Conservation (phyloP, 129 eudicot species). For the Helianthus annuus region DNA sequence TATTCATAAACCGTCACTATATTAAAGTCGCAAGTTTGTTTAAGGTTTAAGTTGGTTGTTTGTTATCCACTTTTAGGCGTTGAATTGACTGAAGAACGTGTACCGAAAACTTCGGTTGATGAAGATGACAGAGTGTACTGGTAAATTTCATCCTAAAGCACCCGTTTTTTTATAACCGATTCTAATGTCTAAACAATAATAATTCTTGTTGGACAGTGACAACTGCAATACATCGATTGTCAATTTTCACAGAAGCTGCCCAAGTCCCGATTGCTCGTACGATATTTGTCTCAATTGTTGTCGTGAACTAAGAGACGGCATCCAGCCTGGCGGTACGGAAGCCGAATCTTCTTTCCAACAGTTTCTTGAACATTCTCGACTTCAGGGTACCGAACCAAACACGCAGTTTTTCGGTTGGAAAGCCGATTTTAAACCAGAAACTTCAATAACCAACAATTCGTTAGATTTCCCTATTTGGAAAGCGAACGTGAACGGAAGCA, state of each 20-base stretch:
- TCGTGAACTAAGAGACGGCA: slow-evolving; percentile 67
- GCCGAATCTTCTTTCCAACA: slow-evolving; percentile 48
- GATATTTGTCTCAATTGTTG: slow-evolving; percentile 86
- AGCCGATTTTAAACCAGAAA: slow-evolving; percentile 27
- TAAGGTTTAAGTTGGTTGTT: slow-evolving; percentile 12
- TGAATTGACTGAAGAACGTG: slow-evolving; percentile 57
- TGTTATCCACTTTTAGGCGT: slow-evolving; percentile 43
- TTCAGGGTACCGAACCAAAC: slow-evolving; percentile 28
- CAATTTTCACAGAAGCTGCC: slow-evolving; percentile 94
- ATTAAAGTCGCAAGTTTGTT: slow-evolving; percentile 15
- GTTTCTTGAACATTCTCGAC: slow-evolving; percentile 38
- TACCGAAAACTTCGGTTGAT: slow-evolving; percentile 47
- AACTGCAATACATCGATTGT: slow-evolving; percentile 93
- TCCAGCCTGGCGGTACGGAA: slow-evolving; percentile 63
- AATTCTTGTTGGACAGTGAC: slow-evolving; percentile 60
- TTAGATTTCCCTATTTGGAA: slow-evolving; percentile 57
- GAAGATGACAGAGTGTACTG: slow-evolving; percentile 79
- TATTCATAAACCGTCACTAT: too few species aligned
- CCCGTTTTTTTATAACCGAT: not conserved
- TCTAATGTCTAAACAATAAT: not conserved
- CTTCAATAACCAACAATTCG: slow-evolving; percentile 21
- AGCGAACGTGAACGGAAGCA: slow-evolving; percentile 48
- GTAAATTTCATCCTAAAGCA: slow-evolving; percentile 39
- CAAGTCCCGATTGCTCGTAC: slow-evolving; percentile 64
- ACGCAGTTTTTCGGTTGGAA: slow-evolving; percentile 29